Evolutionary conservation across 2,329 filamentous ascomycete genomes (phyloP).

Genomic region (Fusarium mundagurra): DNA sequence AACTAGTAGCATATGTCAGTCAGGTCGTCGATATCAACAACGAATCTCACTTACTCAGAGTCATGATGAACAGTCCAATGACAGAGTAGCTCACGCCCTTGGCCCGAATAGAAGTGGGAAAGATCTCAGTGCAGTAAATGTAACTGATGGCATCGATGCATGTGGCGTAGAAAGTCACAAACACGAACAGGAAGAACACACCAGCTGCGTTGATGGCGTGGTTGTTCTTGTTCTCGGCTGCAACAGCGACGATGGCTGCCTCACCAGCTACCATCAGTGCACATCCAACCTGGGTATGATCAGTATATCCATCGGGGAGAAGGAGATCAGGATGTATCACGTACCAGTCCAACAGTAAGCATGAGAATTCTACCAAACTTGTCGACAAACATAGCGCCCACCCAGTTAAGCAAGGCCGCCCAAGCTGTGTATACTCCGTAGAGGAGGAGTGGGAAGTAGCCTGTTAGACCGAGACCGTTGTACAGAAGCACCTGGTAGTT

Average conservation of each 20-base stretch:
- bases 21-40: rapidly evolving
- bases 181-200: neutral
- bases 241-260: neutral
- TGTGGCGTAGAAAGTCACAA: neutral
- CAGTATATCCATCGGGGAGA: neutral
- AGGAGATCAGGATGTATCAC: rapidly evolving
- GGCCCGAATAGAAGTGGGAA: neutral
- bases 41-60: neutral
- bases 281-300: neutral
- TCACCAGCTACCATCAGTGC: neutral
- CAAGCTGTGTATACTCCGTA: neutral
- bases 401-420: neutral
- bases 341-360: neutral
- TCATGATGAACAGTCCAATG: neutral
- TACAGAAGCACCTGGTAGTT: neutral
- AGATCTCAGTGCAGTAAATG: neutral
- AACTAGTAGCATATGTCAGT: neutral
- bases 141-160: neutral
- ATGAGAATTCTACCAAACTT: neutral
- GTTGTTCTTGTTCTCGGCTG: neutral
- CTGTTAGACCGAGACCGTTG: neutral
- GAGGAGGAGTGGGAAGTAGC: neutral
- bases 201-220: neutral
- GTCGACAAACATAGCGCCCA: neutral
- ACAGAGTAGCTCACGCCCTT: neutral